Base-by-base conservation (phyloP, 352 stramenopile species). In the Phytophthora syringae region DNA sequence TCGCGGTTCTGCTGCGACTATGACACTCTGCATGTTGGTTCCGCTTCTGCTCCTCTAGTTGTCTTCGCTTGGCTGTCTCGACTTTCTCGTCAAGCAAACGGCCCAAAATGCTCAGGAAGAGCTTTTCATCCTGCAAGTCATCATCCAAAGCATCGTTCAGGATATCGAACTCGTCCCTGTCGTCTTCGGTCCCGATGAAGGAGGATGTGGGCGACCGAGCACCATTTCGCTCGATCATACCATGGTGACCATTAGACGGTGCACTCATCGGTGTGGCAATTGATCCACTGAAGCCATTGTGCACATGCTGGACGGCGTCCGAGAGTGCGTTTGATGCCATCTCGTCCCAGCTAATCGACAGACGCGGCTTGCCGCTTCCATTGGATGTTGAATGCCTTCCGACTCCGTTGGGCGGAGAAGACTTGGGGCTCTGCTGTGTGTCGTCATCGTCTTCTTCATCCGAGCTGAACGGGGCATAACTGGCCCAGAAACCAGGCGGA, bases 401-500 rank as follows among this genome's bases (percentile, higher is more conserved):
- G 20, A 47, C 34, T 21, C 55, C 45, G 40, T 68, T 70, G 15
- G 30, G 30, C n/a, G 53, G 1, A 11, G 51, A 20, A 25, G 18
- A 24, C 21, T 60, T 70, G 18, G 48, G 9, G 11, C 37, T 53
- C 2, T 55, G 44, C 42, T 20, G 21, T 21, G 39, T 32, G 0
- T 82, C 80, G 2, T 88, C 77, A 2, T 82, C 72, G 5, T 88
- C 74, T 36, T 80, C 71, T 44, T 92, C 77, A 25, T 89, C 77
- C 2, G 72, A 82, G 21, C 79, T 84, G 64, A 91, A 92, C 7
- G 85, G 85, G 37, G 79, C 82, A 57, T 82, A 87, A 25, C 79
- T 92, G 28, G 85, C 85, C 85, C 83, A 94, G 40, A 94, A 94
- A 5, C 85, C 85, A 27, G 85, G 85, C 2, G 85, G 85, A 12